Evolutionary conservation across 2,329 filamentous ascomycete genomes (phyloP).

Genomic region (Cadophora malorum): DNA sequence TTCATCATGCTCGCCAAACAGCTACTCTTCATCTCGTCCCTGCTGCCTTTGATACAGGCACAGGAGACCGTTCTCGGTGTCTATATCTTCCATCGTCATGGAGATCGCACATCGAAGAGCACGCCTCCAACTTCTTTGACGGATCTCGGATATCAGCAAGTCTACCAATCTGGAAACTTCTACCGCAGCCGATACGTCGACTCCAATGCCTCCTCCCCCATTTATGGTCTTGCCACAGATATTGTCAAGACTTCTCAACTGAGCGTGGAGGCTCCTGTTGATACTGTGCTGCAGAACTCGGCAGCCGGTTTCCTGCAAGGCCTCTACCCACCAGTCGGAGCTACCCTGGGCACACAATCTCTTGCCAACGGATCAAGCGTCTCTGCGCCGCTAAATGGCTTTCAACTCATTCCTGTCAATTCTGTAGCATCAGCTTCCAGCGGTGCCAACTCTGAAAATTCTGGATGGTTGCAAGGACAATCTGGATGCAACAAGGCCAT

Average conservation of each 20-base stretch:
- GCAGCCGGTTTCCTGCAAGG: conserved; percentile 83
- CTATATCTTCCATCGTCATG: conserved; percentile 90
- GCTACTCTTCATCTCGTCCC: conserved; percentile 50
- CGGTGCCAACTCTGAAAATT: conserved; percentile 62
- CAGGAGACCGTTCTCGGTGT: conserved; percentile 64
- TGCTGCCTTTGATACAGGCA: conserved; percentile 46
- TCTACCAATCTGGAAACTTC: conserved; percentile 74
- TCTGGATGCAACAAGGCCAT: conserved; percentile 62
- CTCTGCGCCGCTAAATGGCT: conserved; percentile 75
- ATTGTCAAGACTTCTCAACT: conserved; percentile 74
- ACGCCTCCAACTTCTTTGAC: conserved; percentile 76
- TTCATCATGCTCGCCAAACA: conserved; percentile 46
- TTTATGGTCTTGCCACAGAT: conserved; percentile 70
- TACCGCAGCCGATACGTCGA: conserved; percentile 80
- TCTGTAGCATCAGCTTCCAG: conserved; percentile 59
- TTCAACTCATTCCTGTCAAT: conserved; percentile 82
- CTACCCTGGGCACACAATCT: conserved; percentile 58
- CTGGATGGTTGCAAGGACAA: conserved; percentile 63
- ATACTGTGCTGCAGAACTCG: conserved; percentile 81
- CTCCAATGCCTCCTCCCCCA: conserved; percentile 60
- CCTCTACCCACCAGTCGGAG: conserved; percentile 79
- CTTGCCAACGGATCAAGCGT: conserved; percentile 75
- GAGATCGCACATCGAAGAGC: conserved; percentile 83
- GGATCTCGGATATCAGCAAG: conserved; percentile 77
- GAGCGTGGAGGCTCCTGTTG: conserved; percentile 72